Percentiles rank a stretch among this genome's conserved stretches.
These are phyloP conservation scores for Coemansia sp. DNA, from an alignment of 192 early-diverging fungal species.

Conservation along the genomic window DNA sequence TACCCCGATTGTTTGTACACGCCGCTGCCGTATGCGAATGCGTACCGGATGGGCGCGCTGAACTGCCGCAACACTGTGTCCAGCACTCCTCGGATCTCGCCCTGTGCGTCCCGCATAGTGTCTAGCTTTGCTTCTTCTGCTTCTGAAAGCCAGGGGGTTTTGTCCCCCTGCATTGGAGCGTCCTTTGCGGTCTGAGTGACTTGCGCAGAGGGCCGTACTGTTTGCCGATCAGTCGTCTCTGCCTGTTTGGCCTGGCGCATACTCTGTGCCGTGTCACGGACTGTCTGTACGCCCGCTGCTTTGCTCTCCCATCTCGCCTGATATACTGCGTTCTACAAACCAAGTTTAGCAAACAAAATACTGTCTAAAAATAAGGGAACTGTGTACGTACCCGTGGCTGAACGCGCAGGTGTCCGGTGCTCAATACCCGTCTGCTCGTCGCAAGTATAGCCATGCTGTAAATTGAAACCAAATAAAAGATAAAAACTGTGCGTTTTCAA, in stretches of 20 bases:
- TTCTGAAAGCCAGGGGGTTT: constrained; percentile 12
- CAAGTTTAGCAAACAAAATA: constrained; percentile 2
- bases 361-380: neutral
- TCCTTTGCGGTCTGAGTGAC: neutral
- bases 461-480: neutral
- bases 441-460: neutral
- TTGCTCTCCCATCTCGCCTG: constrained; percentile 43
- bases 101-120: constrained; percentile 22
- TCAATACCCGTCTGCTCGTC: neutral
- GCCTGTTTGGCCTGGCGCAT: constrained; percentile 13
- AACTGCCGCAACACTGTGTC: constrained; percentile 30
- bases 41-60: constrained; percentile 55
- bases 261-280: constrained; percentile 13
- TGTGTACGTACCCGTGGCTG: neutral
- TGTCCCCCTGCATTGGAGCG: constrained; percentile 9
- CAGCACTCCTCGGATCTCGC: constrained; percentile 22
- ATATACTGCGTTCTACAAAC: constrained; percentile 1
- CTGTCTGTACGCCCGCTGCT: neutral
- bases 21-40: constrained; percentile 94
- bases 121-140: constrained; percentile 34
- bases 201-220: constrained; percentile 12
- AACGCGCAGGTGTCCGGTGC: neutral
- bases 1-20: constrained; percentile 91
- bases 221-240: constrained; percentile 22
- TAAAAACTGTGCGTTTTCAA: too few relatives aligned